Percentiles rank a stretch among this genome's conserved stretches.
Conservation (phyloP, 768 basidiomycete species). For the Russula olivacea region DNA sequence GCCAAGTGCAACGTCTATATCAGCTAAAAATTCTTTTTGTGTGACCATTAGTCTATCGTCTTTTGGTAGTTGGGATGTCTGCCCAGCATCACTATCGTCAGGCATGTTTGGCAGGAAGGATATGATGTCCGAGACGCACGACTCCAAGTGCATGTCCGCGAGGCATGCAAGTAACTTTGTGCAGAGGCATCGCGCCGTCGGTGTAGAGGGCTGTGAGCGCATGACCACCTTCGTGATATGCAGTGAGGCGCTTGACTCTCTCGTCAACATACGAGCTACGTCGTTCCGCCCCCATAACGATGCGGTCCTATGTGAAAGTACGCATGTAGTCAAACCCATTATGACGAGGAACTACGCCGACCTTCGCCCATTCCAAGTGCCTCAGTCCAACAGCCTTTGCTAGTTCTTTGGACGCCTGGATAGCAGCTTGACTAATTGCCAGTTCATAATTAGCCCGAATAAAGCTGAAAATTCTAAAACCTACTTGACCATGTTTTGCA, state of each 20-base stretch:
- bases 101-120: background rate
- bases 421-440: conserved; percentile 71
- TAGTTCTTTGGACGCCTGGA: conserved; percentile 86
- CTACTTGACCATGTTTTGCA: conserved; percentile 96
- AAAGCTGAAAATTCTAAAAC: conserved; percentile 29
- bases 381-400: conserved; percentile 62
- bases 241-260: conserved; percentile 82
- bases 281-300: conserved; percentile 94
- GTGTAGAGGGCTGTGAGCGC: conserved; percentile 94
- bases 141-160: conserved; percentile 90
- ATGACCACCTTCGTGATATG: conserved; percentile 97
- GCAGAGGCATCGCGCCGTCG: conserved; percentile 90
- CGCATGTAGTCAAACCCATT: background rate
- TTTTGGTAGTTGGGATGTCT: conserved; percentile 74
- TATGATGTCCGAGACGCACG: conserved; percentile 42
- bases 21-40: conserved; percentile 67
- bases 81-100: background rate
- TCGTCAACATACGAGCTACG: conserved; percentile 85
- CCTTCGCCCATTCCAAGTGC: conserved; percentile 99
- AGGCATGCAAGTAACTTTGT: conserved; percentile 97
- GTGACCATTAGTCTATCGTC: conserved; percentile 69
- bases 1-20: conserved; percentile 89
- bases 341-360: conserved; percentile 29
- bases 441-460: background rate
- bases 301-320: conserved; percentile 58